A percentile compares a stretch with the other conserved stretches of the same genome.
Evolutionary conservation across 2,329 filamentous ascomycete genomes (phyloP).

Genomic region (Parasarocladium wereldwijsianum): DNA sequence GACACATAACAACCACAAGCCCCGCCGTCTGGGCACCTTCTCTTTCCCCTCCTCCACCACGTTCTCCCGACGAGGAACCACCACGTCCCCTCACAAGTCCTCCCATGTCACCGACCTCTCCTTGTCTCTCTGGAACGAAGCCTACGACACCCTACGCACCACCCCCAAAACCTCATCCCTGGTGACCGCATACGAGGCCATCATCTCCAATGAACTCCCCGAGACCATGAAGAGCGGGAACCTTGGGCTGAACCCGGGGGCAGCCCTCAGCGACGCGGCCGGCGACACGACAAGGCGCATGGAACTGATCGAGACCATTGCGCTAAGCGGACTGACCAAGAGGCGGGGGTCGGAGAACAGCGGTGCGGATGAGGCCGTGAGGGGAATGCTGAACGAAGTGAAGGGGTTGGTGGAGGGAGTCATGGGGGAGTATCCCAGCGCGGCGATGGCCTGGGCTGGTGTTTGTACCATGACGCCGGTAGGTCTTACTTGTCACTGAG

Average conservation of each 20-base stretch:
- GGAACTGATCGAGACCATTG: constrained; percentile 16
- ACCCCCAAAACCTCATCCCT: constrained; percentile 14
- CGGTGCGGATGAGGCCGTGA: constrained; percentile 14
- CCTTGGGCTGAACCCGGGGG: too few relatives aligned
- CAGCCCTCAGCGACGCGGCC: constrained; percentile 9
- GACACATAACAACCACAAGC: not conserved
- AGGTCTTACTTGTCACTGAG: constrained; percentile 6
- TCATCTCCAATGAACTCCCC: constrained; percentile 19
- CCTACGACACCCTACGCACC: constrained; percentile 18
- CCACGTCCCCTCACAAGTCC: not conserved
- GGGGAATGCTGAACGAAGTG: constrained; percentile 13
- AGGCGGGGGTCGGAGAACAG: constrained; percentile 13
- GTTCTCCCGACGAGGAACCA: not conserved
- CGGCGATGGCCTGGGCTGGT: constrained; percentile 20
- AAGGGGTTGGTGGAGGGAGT: constrained; percentile 13
- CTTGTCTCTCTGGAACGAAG: constrained; percentile 18
- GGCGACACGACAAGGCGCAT: constrained; percentile 12
- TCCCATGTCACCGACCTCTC: not conserved
- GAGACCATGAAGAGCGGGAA: constrained; percentile 17
- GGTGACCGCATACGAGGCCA: constrained; percentile 20
- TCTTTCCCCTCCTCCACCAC: not conserved
- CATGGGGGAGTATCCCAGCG: constrained; percentile 13
- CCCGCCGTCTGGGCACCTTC: constrained; percentile 1
- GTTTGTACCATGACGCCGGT: constrained; percentile 22
- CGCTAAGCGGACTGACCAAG: constrained; percentile 15